Base-by-base conservation (phyloP, 805 yeast genomes). In the Candida odintsovae region DNA sequence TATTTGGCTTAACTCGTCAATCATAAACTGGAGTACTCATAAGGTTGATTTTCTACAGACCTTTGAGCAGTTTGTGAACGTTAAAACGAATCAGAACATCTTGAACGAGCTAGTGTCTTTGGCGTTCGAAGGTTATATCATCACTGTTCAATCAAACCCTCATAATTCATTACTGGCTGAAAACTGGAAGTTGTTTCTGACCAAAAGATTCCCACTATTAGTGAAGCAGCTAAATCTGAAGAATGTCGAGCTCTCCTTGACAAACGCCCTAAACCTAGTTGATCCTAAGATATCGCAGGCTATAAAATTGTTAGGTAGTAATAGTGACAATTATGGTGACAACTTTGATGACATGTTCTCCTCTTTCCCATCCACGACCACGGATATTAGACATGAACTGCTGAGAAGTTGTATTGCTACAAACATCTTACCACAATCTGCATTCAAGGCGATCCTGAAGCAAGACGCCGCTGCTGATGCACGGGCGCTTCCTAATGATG, bases 321-420 rank as follows among this genome's bases (percentile, higher is more conserved):
- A 46, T 21, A 44, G 57, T 42, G 46, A 57, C 3, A 13, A 28
- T 22, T 16, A 39, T 9, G 53, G 49, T 35, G 50, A 63, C 4
- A 61, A 60, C 16, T 48, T 57, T 26, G 81, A 76, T 46, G 78
- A 76, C 45, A 66, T 77, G 63, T 77, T 77, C 50, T 68, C 76
- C n/a, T 70, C 77, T 15, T 72, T 71, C 49, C 74, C 80, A 2
- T 62, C 76, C 1, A 67, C 74, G 1, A 68, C 70, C 9, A 59
- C 64, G 12, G 82, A 76, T 54, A 65, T 76, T 4, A 67, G 83
- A 37, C 77, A 73, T 50, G 82, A 75, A 29, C 74, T 77, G 43
- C 55, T 77, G n/a, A 70, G 67, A 49, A 65, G 72, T 22, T 66
- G 78, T 47, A 63, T 73, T 13, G 67, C 69, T 33, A 48, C 75